A percentile compares a stretch with the other conserved stretches of the same genome.
Evolutionary conservation across 2,329 filamentous ascomycete genomes (phyloP).

Genomic region (Microsporum ferrugineum): DNA sequence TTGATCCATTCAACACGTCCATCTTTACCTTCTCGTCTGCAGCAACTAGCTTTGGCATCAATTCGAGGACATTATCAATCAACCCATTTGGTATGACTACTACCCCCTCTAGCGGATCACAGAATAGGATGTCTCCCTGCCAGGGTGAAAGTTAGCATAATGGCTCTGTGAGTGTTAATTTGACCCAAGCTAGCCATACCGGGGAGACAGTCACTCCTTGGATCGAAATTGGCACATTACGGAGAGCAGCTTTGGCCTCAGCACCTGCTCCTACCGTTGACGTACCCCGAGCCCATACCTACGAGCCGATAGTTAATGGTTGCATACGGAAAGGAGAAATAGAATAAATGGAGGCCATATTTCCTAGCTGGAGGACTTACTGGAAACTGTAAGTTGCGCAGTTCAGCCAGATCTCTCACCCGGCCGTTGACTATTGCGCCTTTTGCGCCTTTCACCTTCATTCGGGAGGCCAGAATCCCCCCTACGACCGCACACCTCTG

Average conservation of each 20-base stretch:
- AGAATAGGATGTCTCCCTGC: conserved; percentile 56
- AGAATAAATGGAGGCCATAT: not conserved
- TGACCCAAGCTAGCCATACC: conserved; percentile 20
- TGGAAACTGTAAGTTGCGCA: conserved; percentile 45
- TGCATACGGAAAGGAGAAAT: not conserved
- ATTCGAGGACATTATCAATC: conserved; percentile 48
- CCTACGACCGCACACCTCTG: conserved; percentile 62
- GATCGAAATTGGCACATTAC: conserved; percentile 32
- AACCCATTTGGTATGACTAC: conserved; percentile 55
- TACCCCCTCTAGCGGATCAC: conserved; percentile 57
- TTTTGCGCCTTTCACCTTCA: conserved; percentile 50
- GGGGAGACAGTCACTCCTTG: conserved; percentile 33
- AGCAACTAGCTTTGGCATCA: conserved; percentile 43
- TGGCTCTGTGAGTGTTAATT: not conserved
- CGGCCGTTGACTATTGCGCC: conserved; percentile 58
- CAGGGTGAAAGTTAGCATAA: not conserved
- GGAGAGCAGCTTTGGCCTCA: conserved; percentile 32
- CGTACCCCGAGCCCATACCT: conserved; percentile 35
- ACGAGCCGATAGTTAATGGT: not conserved
- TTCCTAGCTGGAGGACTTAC: conserved; percentile 25
- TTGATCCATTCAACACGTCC: conserved; percentile 52
- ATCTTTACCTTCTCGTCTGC: conserved; percentile 53
- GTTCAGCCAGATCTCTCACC: conserved; percentile 53
- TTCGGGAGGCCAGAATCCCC: conserved; percentile 63
- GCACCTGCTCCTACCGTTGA: conserved; percentile 38